Conservation (phyloP, 164 flowering plant species). For the Magnolia sinica region DNA sequence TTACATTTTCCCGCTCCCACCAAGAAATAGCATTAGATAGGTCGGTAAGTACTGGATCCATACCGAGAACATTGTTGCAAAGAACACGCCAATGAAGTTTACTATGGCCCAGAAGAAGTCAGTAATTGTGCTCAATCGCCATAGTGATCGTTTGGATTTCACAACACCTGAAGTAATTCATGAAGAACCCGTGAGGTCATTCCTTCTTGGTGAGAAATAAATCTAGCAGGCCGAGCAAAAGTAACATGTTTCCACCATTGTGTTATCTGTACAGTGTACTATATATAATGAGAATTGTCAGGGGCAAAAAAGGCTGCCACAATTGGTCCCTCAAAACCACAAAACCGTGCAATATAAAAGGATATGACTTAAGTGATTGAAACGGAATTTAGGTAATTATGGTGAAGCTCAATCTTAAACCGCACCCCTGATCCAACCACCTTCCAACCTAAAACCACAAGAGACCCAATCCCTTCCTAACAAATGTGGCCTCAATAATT, state of each 20-base stretch:
- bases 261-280: not conserved
- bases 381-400: not conserved
- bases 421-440: not conserved
- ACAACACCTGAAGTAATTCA: conserved; percentile 65
- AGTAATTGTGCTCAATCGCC: conserved; percentile 78
- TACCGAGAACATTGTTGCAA: conserved; percentile 94
- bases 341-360: not conserved
- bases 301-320: not conserved
- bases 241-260: not conserved
- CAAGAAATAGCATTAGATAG: not conserved
- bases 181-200: not conserved
- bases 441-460: not conserved
- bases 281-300: not conserved
- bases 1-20: not conserved
- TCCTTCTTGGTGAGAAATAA: not conserved
- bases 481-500: no score
- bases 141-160: conserved; percentile 76
- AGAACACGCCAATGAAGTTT: conserved; percentile 65
- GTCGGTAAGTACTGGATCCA: not conserved
- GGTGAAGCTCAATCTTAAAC: not conserved
- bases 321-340: not conserved
- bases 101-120: conserved; percentile 84
- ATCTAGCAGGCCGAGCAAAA: not conserved
- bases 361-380: not conserved
- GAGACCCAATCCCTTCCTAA: not conserved